Conservation (phyloP, 495 filamentous ascomycete species). For the Penicillium canescens region DNA sequence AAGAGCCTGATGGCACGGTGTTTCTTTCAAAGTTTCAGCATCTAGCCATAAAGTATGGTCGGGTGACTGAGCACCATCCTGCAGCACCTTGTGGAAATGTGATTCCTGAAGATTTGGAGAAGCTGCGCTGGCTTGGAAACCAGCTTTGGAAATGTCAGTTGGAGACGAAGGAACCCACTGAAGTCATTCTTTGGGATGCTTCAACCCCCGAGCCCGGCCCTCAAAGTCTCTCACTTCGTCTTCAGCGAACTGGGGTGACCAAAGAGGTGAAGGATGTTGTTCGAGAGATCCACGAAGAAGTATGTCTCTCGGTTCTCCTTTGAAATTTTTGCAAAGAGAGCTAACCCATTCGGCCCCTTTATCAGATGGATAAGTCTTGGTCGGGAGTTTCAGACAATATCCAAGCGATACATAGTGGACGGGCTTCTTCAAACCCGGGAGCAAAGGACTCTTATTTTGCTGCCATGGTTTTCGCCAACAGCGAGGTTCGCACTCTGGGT, state of each 20-base stretch:
- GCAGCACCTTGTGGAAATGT: conserved; percentile 12
- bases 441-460: conserved; percentile 15
- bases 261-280: conserved; percentile 8
- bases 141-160: conserved; percentile 1
- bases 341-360: not conserved
- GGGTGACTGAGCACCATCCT: conserved; percentile 10
- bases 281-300: conserved; percentile 10
- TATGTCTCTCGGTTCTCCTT: not conserved
- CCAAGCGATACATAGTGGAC: conserved; percentile 5
- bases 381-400: conserved; percentile 6
- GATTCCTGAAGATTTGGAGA: conserved; percentile 9
- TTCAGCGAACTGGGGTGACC: conserved; percentile 9
- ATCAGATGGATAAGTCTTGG: conserved; percentile 10
- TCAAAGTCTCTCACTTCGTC: not conserved
- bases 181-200: conserved; percentile 17
- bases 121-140: conserved; percentile 3
- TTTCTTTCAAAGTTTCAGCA: conserved; percentile 15
- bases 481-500: conserved; percentile 11
- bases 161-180: conserved; percentile 5
- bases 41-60: conserved; percentile 16
- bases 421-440: not conserved
- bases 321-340: not conserved
- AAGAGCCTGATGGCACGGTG: conserved; percentile 12
- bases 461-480: conserved; percentile 12
- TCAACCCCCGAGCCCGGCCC: not conserved